Evolutionary conservation across 352 stramenopile genomes (phyloP).

Genomic region (Globisporangium rhizosaccharum): DNA sequence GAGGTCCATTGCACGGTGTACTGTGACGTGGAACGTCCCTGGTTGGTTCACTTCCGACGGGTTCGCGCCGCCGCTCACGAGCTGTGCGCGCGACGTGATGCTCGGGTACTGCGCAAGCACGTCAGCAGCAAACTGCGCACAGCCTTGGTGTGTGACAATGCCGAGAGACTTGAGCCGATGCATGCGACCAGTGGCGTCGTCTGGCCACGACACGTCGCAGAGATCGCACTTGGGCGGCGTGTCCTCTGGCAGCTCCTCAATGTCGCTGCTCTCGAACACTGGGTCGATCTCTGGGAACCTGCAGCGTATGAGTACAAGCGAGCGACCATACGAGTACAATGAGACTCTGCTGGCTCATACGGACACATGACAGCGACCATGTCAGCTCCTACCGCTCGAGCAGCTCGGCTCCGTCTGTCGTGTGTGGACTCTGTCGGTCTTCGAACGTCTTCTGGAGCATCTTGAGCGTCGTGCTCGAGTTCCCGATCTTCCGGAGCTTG

Average conservation of each 20-base stretch:
- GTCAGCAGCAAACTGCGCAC: constrained; percentile 68
- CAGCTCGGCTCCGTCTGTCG: constrained; percentile 32
- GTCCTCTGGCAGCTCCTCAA: constrained; percentile 36
- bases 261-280: constrained; percentile 61
- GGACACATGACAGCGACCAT: neutral
- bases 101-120: constrained; percentile 53
- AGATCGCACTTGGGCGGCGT: constrained; percentile 54
- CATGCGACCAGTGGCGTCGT: constrained; percentile 53
- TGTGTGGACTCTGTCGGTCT: constrained; percentile 37
- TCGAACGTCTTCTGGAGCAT: constrained; percentile 70
- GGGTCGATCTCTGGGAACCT: constrained; percentile 61
- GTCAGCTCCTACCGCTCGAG: constrained; percentile 27
- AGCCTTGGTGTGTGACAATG: constrained; percentile 68
- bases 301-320: neutral
- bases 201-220: constrained; percentile 80
- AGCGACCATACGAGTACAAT: neutral
- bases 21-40: constrained; percentile 70
- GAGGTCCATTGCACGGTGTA: constrained; percentile 68
- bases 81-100: constrained; percentile 46
- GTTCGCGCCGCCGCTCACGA: constrained; percentile 35
- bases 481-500: constrained; percentile 62
- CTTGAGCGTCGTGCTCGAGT: constrained; percentile 61
- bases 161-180: constrained; percentile 39
- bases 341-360: neutral
- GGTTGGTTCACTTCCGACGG: constrained; percentile 57